A percentile compares a stretch with the other conserved stretches of the same genome.
phyloP scores from a whole-genome alignment of 176 grass and related monocot genomes.

The Stipa capillata region DNA sequence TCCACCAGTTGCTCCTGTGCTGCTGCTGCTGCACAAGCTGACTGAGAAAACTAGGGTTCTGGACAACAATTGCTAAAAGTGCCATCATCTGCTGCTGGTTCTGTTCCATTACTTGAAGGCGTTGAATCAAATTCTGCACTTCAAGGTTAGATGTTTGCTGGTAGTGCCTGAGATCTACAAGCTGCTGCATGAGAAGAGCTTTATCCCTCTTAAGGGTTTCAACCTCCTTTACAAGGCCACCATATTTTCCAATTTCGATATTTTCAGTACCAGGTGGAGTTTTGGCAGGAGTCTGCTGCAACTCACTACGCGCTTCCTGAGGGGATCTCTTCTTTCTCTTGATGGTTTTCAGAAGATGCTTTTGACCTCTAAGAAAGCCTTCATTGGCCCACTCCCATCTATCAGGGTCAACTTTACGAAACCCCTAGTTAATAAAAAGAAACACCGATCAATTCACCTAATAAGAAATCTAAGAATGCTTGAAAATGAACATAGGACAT shows the following conservation, averaged over 20 bases:
- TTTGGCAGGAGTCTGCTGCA: slow-evolving; percentile 32
- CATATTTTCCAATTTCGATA: slow-evolving; percentile 71
- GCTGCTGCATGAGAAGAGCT: slow-evolving; percentile 70
- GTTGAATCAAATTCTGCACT: slow-evolving; percentile 48
- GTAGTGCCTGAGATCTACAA: slow-evolving; percentile 66
- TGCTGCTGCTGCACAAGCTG: slow-evolving; percentile 50
- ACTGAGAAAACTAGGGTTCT: slow-evolving; percentile 50
- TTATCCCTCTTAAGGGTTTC: slow-evolving; percentile 86
- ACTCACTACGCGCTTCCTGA: slow-evolving; percentile 17
- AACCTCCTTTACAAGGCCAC: slow-evolving; percentile 61
- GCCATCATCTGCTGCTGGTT: slow-evolving; percentile 71
- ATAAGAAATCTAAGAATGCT: neutral
- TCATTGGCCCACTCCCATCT: slow-evolving; percentile 94
- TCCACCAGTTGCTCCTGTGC: slow-evolving; percentile 33
- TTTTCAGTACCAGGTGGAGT: slow-evolving; percentile 39
- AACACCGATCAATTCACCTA: neutral
- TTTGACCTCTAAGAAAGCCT: slow-evolving; percentile 64
- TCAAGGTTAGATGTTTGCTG: slow-evolving; percentile 63
- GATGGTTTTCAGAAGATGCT: slow-evolving; percentile 70
- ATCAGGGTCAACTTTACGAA: slow-evolving; percentile 81
- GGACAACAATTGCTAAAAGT: slow-evolving; percentile 63
- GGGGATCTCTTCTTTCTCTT: slow-evolving; percentile 58
- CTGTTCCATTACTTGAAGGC: slow-evolving; percentile 76
- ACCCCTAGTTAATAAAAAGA: slow-evolving; percentile 47
- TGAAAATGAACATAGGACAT: neutral